Percentiles rank a stretch among this genome's conserved stretches.
These are phyloP conservation scores for Claviceps quebecensis DNA, from an alignment of 2,329 filamentous ascomycete genomes.

Conservation along the genomic window DNA sequence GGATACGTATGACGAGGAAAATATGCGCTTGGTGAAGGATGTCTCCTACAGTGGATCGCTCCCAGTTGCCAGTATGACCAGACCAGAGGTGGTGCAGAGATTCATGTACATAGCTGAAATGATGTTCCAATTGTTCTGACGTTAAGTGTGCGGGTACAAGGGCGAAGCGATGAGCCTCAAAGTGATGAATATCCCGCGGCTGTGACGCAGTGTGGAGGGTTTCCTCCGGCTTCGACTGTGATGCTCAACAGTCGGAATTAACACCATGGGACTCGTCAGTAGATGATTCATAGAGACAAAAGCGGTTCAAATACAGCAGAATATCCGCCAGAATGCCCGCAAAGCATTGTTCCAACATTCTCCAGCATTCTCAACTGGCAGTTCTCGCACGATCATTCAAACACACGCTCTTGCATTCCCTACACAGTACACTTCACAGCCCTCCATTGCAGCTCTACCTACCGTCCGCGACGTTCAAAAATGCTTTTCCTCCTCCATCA, in stretches of 20 bases:
- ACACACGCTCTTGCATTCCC: neutral
- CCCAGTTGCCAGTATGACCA: neutral
- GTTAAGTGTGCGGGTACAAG: neutral
- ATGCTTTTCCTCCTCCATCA: constrained; percentile 16
- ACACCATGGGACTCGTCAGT: neutral
- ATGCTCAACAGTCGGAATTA: neutral
- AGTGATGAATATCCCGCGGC: neutral
- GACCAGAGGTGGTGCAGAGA: neutral
- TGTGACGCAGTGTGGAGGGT: neutral
- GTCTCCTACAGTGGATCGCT: neutral
- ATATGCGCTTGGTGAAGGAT: neutral
- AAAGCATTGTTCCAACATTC: too few species aligned
- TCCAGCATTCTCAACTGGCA: neutral
- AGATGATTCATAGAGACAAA: neutral
- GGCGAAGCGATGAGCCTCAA: neutral
- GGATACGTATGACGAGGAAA: neutral
- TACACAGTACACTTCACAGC: too few species aligned
- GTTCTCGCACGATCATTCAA: neutral
- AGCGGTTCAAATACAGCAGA: neutral
- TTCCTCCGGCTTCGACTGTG: too few species aligned
- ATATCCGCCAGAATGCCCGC: neutral
- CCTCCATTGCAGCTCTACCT: too few species aligned
- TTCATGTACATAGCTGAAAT: neutral
- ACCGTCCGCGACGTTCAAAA: neutral
- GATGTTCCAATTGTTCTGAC: neutral